Evolutionary conservation across 192 early-diverging fungal species (phyloP).

Genomic region (Chytriomyces confervae): DNA sequence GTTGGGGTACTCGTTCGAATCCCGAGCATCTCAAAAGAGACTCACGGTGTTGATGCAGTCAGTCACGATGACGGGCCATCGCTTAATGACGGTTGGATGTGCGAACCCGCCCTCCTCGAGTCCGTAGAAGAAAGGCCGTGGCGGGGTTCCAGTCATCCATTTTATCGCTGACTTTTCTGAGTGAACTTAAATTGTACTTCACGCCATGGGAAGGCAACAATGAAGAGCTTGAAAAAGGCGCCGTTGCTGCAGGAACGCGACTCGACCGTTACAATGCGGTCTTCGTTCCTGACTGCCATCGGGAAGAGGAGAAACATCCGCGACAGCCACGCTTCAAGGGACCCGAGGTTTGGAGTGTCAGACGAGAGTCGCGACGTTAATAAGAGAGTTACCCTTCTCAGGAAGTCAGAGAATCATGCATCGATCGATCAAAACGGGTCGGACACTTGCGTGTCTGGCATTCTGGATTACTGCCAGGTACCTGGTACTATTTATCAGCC

Average conservation of each 20-base stretch:
- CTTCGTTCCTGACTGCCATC: conserved; percentile 10
- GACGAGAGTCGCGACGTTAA: background rate
- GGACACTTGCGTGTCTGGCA: background rate
- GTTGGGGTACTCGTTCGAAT: background rate
- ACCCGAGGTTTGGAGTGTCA: background rate
- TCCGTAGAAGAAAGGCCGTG: conserved; percentile 18
- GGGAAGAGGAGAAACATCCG: conserved; percentile 4
- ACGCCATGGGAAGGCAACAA: background rate
- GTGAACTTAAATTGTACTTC: too few species aligned
- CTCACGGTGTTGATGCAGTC: conserved; percentile 21
- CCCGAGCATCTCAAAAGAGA: background rate
- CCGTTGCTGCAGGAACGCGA: background rate
- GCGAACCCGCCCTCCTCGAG: conserved; percentile 11
- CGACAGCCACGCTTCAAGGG: background rate
- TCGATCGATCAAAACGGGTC: background rate
- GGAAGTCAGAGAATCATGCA: background rate
- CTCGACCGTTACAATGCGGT: background rate
- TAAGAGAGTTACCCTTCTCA: background rate
- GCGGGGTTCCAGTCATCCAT: background rate
- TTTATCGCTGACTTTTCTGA: too few species aligned
- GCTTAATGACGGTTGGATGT: conserved; percentile 19
- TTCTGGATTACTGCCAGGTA: conserved; percentile 18
- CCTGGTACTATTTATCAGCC: background rate
- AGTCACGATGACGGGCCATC: conserved; percentile 25
- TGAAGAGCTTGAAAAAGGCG: conserved; percentile 15